A percentile compares a stretch with the other conserved stretches of the same genome.
Evolutionary conservation across 345 rosid species (phyloP).

Genomic region (Microthlaspi erraticum): DNA sequence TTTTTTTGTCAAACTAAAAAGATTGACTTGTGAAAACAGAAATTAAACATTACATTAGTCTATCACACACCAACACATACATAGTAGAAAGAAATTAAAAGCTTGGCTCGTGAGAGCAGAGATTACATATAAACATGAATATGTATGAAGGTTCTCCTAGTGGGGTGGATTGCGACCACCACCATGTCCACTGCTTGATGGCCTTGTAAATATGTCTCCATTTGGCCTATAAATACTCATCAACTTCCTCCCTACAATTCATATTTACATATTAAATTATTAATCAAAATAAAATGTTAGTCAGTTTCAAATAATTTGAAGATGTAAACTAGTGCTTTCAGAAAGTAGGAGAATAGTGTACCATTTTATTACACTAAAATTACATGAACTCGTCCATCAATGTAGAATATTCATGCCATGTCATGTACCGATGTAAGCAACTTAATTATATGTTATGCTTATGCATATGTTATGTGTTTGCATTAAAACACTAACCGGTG

Average conservation of each 20-base stretch:
- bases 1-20: too few species aligned
- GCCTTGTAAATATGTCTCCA: not conserved
- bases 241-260: not conserved
- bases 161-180: conserved; percentile 5
- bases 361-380: too few species aligned
- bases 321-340: not conserved
- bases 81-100: too few species aligned
- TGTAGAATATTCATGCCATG: not conserved
- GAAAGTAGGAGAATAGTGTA: too few species aligned
- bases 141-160: not conserved
- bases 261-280: not conserved
- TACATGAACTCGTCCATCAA: not conserved
- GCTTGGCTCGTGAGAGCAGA: too few species aligned
- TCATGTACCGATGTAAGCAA: not conserved
- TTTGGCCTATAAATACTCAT: not conserved
- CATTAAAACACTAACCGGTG: conserved; percentile 17
- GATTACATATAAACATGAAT: too few species aligned
- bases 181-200: conserved; percentile 24
- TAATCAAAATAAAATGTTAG: not conserved
- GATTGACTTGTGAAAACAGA: too few species aligned
- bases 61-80: too few species aligned
- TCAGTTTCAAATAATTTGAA: not conserved
- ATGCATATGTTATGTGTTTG: not conserved
- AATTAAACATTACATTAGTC: too few species aligned
- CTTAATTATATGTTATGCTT: not conserved